These are phyloP conservation scores for Lyophyllum shimeji DNA, from an alignment of 768 basidiomycete genomes.

Conservation along the genomic window DNA sequence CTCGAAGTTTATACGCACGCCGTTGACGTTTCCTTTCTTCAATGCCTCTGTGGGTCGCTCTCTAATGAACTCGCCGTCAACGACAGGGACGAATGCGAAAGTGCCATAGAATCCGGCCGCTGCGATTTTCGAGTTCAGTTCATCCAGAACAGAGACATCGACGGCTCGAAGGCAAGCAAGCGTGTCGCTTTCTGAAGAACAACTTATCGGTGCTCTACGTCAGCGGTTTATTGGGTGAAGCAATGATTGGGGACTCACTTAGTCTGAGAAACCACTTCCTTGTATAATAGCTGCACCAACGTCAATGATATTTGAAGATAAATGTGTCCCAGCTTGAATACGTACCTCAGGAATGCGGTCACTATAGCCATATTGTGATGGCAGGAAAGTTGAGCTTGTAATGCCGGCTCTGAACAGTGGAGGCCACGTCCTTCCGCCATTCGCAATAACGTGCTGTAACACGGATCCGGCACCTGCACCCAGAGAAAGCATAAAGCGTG, in stretches of 20 bases:
- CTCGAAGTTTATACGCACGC: conserved; percentile 28
- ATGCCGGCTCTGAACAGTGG: conserved; percentile 44
- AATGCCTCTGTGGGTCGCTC: conserved; percentile 40
- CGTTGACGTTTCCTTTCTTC: conserved; percentile 37
- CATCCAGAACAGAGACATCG: conserved; percentile 30
- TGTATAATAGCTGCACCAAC: conserved; percentile 27
- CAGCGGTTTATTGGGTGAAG: background rate
- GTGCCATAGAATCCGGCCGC: conserved; percentile 39
- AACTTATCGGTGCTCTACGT: conserved; percentile 31
- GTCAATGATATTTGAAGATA: background rate
- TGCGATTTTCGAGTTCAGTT: conserved; percentile 30
- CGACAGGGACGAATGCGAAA: conserved; percentile 41
- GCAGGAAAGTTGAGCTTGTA: conserved; percentile 44
- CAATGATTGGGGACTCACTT: conserved; percentile 28
- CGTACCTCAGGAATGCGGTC: conserved; percentile 38
- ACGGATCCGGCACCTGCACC: conserved; percentile 50
- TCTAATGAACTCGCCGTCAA: conserved; percentile 45
- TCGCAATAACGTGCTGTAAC: conserved; percentile 46
- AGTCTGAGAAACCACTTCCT: conserved; percentile 29
- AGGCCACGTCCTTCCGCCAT: conserved; percentile 43
- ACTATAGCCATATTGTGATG: conserved; percentile 45
- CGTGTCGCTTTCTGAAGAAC: conserved; percentile 29
- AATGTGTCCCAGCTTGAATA: background rate
- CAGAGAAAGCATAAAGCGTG: background rate
- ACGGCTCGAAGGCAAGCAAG: conserved; percentile 39